Evolutionary conservation across 148 eudicot genomes (phyloP), one percentile per base, ranked within the genome.

Genomic region (Chenopodium album): DNA sequence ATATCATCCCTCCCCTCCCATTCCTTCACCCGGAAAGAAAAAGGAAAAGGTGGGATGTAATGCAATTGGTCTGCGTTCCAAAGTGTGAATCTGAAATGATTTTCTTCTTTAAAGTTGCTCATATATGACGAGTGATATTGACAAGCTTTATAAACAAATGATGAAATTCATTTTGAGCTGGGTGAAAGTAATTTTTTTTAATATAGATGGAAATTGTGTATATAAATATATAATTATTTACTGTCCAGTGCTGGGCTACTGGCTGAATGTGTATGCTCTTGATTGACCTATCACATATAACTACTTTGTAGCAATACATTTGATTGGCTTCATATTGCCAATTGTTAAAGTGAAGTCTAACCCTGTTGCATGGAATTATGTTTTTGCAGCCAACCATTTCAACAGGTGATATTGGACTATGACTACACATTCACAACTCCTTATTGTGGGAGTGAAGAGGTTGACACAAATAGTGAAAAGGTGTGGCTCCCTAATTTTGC

Each of bases 361-460:
- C 17, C 26, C 14, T 69, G 70, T 77, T 32, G 71, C 32, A 48
- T 65, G 76, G 5, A 41, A 5, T 74, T 81, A 34, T 34, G 37
- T 34, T 34, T 34, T 34, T 34, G 92, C 94, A 96, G 99, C 88
- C 87, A 94, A 84, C 92, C 97, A 52, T 86, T 88, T 82, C 89
- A 94, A 86, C 87, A 94, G 86, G 92, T 96, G 79, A 89, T 91
- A 79, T 87, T 96, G 83, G 97, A 96, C 82, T 96, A 96, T 86
- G 99, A 96, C 86, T 96, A 96, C 84, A 96, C 99, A 75, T 94
- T 96, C 87, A 96, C 99, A 29, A 94, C 99, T 46, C 99, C 99
- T 72, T 96, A 96, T 82, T 80, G 88, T 88, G 99, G 99, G 78
- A 94, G 95, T 85, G 93, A 87, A 88, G 80, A 79, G 83, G 77